A percentile compares a stretch with the other conserved stretches of the same genome.
phyloP scores from a whole-genome alignment of 768 basidiomycete genomes.

The Clavulina sp. region DNA sequence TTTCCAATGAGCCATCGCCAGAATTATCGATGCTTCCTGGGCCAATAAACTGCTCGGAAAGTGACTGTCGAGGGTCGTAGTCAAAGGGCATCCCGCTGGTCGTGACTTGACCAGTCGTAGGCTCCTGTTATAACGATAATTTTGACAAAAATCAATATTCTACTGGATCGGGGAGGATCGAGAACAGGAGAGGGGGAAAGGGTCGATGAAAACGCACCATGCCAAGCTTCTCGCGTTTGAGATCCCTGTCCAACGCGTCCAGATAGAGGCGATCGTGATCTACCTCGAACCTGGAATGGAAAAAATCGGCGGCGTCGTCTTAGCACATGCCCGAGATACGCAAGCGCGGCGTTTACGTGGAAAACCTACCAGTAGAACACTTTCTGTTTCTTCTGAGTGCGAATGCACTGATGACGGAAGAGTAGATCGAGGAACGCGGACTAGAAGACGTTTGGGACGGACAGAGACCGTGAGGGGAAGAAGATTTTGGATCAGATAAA shows the following conservation, averaged over 20 bases:
- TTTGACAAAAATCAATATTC: not conserved
- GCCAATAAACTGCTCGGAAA: constrained; percentile 85
- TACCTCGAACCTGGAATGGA: constrained; percentile 65
- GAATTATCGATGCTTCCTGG: too few relatives aligned
- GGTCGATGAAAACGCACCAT: constrained; percentile 12
- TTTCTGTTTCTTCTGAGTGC: constrained; percentile 97
- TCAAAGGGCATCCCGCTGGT: constrained; percentile 81
- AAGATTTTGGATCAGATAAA: not conserved
- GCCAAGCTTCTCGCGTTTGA: constrained; percentile 88
- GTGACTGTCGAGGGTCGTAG: constrained; percentile 68
- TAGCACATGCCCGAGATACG: not conserved
- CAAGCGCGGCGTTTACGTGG: not conserved
- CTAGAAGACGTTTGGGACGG: constrained; percentile 23
- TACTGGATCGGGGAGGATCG: not conserved
- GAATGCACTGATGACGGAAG: constrained; percentile 93
- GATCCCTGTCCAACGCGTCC: constrained; percentile 87
- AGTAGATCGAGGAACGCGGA: constrained; percentile 83
- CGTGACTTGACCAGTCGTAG: constrained; percentile 57
- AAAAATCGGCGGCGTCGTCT: not conserved
- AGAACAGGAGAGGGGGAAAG: too few relatives aligned
- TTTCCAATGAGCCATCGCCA: too few relatives aligned
- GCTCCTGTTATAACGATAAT: constrained; percentile 26
- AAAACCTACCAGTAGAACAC: constrained; percentile 84
- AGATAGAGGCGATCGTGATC: constrained; percentile 94
- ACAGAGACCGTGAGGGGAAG: not conserved